Evolutionary conservation across 1,139 yeast species (phyloP), one percentile per base, ranked within the genome.

Genomic region (Dujonia santamariae): DNA sequence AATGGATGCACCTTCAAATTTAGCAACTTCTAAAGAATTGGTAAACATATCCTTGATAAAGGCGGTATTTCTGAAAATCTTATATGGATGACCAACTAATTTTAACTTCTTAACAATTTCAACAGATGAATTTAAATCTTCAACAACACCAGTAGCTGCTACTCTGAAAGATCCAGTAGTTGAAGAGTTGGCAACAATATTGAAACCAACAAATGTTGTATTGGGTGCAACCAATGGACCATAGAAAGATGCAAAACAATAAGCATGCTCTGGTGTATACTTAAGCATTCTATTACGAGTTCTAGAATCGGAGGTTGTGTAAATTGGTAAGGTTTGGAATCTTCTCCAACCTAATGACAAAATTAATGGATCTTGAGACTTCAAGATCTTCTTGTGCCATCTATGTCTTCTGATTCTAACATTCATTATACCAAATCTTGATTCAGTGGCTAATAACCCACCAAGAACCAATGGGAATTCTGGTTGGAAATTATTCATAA

Each of bases 181-280:
- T 26, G 85, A 82, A 47, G 79, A 73, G 47, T 80, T 80, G 35
- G 95, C 90, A 24, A 94, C 94, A 37, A 85, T 72, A 51, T 90
- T 95, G 44, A 92, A 87, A 31, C 96, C 97, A 58, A 96, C 94
- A 59, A 94, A 94, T 1, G 97, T 94, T 0, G 98, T 92, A 54
- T 92, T 92, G 26, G 98, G 98, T 1, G 97, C 90, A 32, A 92
- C 96, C 40, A 92, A 68, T 5, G 99, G 99, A 1, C 98, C 98
- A 54, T 90, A 94, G 61, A 94, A 90, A 19, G 96, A 85, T 1
- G 96, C 97, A 54, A 83, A 83, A 71, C 98, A 94, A 59, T 85
- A 92, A 29, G 97, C 88, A 59, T 94, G 99, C 54, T 94, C 99
- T 5, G 98, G 98, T 0, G 98, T 92, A 56, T 94, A 94, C 56